phyloP scores from a whole-genome alignment of 2,329 filamentous ascomycete species.

The Shiraia sp. region DNA sequence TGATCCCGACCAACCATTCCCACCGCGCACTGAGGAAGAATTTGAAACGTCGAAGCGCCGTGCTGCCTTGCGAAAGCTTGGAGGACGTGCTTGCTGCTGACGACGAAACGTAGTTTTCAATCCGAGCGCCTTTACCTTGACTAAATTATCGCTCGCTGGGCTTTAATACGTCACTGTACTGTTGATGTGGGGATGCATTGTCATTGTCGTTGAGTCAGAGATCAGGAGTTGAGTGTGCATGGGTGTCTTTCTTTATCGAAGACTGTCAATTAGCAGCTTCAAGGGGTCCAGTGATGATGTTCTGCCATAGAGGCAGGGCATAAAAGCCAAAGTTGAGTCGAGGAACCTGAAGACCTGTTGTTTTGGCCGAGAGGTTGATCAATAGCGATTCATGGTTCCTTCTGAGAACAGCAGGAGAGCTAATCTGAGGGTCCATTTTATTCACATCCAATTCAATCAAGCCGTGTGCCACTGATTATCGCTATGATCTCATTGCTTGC shows the following conservation, averaged over 20 bases:
- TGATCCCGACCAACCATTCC: constrained; percentile 21
- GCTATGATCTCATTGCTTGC: too few relatives aligned
- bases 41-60: constrained; percentile 41
- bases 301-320: constrained; percentile 27
- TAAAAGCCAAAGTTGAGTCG: constrained; percentile 42
- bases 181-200: constrained; percentile 28
- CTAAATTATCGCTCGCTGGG: background rate
- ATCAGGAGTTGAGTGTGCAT: constrained; percentile 10
- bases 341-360: constrained; percentile 26
- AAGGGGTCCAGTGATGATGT: constrained; percentile 41
- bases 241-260: constrained; percentile 10
- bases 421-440: constrained; percentile 37
- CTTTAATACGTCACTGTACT: constrained; percentile 1
- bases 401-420: constrained; percentile 41
- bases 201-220: constrained; percentile 28
- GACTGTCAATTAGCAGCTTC: constrained; percentile 15
- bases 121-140: constrained; percentile 34
- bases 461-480: too few relatives aligned
- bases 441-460: too few relatives aligned
- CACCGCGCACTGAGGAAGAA: constrained; percentile 37
- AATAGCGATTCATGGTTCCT: constrained; percentile 25
- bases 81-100: constrained; percentile 33
- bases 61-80: constrained; percentile 14
- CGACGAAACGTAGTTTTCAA: constrained; percentile 40
- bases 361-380: constrained; percentile 12